Evolutionary conservation across 331 rosid species (phyloP).

Genomic region (Rosa hybrid): DNA sequence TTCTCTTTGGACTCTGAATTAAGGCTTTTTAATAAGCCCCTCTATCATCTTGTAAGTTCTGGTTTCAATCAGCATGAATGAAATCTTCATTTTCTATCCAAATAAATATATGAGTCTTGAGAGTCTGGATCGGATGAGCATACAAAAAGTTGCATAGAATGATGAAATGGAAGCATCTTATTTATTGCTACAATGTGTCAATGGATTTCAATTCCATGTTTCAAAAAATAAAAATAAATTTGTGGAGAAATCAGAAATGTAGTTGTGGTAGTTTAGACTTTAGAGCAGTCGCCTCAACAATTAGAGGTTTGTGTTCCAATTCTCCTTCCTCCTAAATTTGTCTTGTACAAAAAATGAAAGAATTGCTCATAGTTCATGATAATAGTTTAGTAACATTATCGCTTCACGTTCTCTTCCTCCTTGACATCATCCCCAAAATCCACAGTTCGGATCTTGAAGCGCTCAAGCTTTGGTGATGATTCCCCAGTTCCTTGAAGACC

Average conservation of each 20-base stretch:
- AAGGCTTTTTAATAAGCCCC: not conserved
- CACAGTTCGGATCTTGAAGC: slow-evolving; percentile 29
- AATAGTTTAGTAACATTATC: not conserved
- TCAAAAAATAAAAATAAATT: not conserved
- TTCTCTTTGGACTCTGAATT: not conserved
- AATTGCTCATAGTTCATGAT: not conserved
- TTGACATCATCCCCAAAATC: slow-evolving; percentile 10
- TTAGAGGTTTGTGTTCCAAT: not conserved
- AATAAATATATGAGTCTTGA: not conserved
- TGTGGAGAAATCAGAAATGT: not conserved
- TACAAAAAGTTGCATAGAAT: not conserved
- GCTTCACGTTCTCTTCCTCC: slow-evolving; percentile 22
- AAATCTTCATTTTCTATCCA: not conserved
- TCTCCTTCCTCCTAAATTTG: not conserved
- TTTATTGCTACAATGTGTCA: not conserved
- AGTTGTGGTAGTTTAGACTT: not conserved
- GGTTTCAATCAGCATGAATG: not conserved
- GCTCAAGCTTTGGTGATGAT: slow-evolving; percentile 12
- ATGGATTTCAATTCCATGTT: not conserved
- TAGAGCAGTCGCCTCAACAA: not conserved
- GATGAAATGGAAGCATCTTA: not conserved
- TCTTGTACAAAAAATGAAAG: not conserved
- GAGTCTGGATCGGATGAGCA: not conserved
- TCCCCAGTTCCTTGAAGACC: slow-evolving; percentile 12
- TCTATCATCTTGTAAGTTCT: not conserved